These are phyloP conservation scores for Fusarium sp. DNA, from an alignment of 2,329 filamentous ascomycete genomes.

Conservation along the genomic window DNA sequence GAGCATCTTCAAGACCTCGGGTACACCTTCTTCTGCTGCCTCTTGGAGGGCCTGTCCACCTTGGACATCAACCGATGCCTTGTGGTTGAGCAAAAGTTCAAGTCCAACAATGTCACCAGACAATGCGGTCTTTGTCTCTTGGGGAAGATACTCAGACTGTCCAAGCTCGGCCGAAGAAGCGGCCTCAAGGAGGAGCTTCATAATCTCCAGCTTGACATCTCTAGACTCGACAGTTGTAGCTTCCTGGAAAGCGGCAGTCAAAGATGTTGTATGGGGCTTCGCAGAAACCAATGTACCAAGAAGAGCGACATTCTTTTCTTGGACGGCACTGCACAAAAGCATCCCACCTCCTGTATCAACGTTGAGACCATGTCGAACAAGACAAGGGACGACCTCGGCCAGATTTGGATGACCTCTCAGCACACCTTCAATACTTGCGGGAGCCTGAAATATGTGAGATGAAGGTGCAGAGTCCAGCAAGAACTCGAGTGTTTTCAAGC, in stretches of 20 bases:
- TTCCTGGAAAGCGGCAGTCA: background rate
- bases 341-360: background rate
- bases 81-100: constrained; percentile 3
- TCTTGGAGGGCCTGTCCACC: constrained; percentile 1
- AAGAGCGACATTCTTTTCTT: background rate
- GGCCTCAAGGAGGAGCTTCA: background rate
- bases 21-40: constrained; percentile 2
- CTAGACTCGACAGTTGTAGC: background rate
- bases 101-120: background rate
- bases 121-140: constrained; percentile 4
- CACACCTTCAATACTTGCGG: background rate
- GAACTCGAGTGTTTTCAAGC: background rate
- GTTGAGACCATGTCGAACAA: background rate
- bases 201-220: background rate
- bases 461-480: background rate
- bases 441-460: background rate
- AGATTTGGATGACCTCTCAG: background rate
- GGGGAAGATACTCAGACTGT: constrained; percentile 5
- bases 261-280: background rate
- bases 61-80: constrained; percentile 17
- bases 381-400: background rate
- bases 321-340: background rate
- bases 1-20: constrained; percentile 7
- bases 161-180: constrained; percentile 9
- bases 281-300: background rate